Percentiles rank a stretch among this genome's conserved stretches.
phyloP scores from a whole-genome alignment of 352 stramenopile genomes.

The Phytophthora sp. region DNA sequence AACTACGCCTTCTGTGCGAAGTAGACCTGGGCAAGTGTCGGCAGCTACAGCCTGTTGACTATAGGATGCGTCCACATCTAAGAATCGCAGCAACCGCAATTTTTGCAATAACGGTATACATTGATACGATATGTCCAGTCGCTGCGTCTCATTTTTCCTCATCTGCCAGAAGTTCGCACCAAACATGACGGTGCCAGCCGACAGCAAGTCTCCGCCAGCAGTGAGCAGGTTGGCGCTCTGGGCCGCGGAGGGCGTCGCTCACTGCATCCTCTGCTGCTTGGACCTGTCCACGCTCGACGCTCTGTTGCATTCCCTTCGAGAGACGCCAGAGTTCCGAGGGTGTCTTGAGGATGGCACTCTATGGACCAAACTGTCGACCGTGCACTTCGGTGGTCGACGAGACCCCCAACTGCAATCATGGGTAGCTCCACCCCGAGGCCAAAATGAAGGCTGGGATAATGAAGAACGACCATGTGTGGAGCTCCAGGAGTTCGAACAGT shows the following conservation, averaged over 20 bases:
- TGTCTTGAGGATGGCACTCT: conserved; percentile 37
- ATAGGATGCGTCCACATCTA: not conserved
- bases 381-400: conserved; percentile 24
- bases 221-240: not conserved
- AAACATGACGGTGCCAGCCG: not conserved
- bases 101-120: too few species aligned
- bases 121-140: not conserved
- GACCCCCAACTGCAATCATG: conserved; percentile 12
- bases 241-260: conserved; percentile 21
- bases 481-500: conserved; percentile 38
- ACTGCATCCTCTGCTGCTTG: conserved; percentile 15
- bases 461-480: conserved; percentile 19
- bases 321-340: not conserved
- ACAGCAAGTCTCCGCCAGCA: not conserved
- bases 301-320: conserved; percentile 7
- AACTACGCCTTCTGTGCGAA: not conserved
- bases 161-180: not conserved
- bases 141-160: not conserved
- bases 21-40: not conserved
- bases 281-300: conserved; percentile 20
- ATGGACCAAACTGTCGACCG: conserved; percentile 34
- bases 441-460: conserved; percentile 26
- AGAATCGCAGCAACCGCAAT: not conserved
- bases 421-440: not conserved
- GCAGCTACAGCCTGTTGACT: not conserved